Evolutionary conservation across 106 monocot species (phyloP).

Genomic region (Apostasia ramifera): DNA sequence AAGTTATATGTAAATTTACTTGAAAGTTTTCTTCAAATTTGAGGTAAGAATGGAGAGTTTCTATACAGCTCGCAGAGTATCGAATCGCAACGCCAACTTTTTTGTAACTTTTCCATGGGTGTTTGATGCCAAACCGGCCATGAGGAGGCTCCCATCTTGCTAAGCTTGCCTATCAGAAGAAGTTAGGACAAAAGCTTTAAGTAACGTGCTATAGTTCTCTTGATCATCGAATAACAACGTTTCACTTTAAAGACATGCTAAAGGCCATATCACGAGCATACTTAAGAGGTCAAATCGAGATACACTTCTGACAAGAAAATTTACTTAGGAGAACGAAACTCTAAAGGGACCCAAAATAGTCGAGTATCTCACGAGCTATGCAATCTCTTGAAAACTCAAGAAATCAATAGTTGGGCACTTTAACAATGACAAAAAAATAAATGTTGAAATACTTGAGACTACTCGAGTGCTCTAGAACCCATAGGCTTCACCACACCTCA

Average conservation of each 20-base stretch:
- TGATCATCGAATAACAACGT: background rate
- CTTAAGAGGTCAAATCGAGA: too few species aligned
- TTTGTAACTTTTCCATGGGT: constrained; percentile 31
- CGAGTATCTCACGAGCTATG: too few species aligned
- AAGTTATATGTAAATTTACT: background rate
- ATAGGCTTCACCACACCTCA: too few species aligned
- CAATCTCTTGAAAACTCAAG: too few species aligned
- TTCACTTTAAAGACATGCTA: background rate
- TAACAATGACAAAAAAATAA: too few species aligned
- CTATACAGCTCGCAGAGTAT: constrained; percentile 27
- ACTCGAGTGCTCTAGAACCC: too few species aligned
- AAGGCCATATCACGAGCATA: too few species aligned
- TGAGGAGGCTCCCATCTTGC: constrained; percentile 44
- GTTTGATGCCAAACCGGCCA: constrained; percentile 20
- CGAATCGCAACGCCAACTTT: constrained; percentile 26
- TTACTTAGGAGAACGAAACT: constrained; percentile 14
- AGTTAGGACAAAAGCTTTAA: background rate
- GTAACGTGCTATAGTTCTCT: background rate
- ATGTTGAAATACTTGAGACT: too few species aligned
- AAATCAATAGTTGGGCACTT: too few species aligned
- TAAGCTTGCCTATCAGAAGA: constrained; percentile 21
- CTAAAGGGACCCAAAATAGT: constrained; percentile 31
- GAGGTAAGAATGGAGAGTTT: constrained; percentile 29
- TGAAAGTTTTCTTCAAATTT: constrained; percentile 11
- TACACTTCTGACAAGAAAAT: too few species aligned